Evolutionary conservation across 2,329 filamentous ascomycete genomes (phyloP).

Genomic region (Hypoxylon sp.): DNA sequence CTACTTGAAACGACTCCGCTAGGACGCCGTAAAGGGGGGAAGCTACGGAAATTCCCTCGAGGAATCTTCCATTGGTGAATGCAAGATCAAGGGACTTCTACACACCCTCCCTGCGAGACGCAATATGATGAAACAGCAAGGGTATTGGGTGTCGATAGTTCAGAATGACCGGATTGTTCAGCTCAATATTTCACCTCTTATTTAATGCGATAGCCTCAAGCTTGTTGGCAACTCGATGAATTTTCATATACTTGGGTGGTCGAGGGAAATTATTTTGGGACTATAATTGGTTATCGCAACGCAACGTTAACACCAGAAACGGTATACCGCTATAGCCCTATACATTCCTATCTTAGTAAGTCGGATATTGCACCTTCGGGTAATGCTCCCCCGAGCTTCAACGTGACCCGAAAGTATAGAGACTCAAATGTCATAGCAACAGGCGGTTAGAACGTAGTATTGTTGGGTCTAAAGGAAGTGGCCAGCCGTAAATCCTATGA

Average conservation of each 20-base stretch:
- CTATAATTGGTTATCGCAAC: slow-evolving; percentile 9
- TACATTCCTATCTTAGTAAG: slow-evolving; percentile 33
- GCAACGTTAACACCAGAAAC: slow-evolving; percentile 11
- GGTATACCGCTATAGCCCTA: slow-evolving; percentile 28
- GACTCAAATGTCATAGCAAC: slow-evolving; percentile 6
- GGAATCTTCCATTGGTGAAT: slow-evolving; percentile 31
- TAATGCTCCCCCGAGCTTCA: slow-evolving; percentile 29
- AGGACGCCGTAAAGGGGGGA: slow-evolving; percentile 22
- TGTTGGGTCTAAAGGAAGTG: slow-evolving; percentile 10
- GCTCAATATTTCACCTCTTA: slow-evolving; percentile 27
- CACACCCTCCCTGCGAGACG: slow-evolving; percentile 38
- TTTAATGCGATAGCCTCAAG: slow-evolving; percentile 11
- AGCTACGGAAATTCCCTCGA: slow-evolving; percentile 21
- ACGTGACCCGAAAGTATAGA: slow-evolving; percentile 10
- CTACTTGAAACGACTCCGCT: slow-evolving; percentile 25
- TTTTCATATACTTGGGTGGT: slow-evolving; percentile 11
- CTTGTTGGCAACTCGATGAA: slow-evolving; percentile 8
- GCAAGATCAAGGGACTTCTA: slow-evolving; percentile 34
- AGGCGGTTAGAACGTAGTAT: slow-evolving; percentile 12
- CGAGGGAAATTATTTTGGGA: slow-evolving; percentile 4
- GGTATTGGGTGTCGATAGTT: slow-evolving; percentile 22
- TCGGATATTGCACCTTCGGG: slow-evolving; percentile 40
- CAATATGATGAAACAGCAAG: slow-evolving; percentile 42
- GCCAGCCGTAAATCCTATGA: slow-evolving; percentile 17
- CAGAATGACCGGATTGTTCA: slow-evolving; percentile 22